Conservation (phyloP, 2,329 filamentous ascomycete species). For the Nemania bipapillata region DNA sequence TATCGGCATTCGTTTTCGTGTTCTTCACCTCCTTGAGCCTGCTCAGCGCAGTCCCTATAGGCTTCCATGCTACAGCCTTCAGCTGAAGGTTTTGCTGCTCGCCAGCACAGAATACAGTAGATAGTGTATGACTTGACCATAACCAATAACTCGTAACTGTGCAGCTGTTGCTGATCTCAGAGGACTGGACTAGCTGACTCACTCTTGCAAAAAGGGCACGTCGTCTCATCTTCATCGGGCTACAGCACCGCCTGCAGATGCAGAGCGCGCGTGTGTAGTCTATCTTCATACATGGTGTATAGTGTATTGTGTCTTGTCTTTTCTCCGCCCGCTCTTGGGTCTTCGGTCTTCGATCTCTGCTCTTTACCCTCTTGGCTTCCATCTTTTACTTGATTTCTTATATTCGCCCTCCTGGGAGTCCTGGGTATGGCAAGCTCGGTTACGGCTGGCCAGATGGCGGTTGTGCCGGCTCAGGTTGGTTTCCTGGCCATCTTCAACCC, state of each 20-base stretch:
- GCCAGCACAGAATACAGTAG: not conserved
- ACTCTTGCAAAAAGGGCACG: not conserved
- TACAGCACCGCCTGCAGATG: no score
- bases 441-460: slow-evolving; percentile 43
- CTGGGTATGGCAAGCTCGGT: slow-evolving; percentile 39
- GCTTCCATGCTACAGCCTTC: slow-evolving; percentile 5
- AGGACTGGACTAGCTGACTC: not conserved
- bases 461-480: slow-evolving; percentile 83
- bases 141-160: no score
- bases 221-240: slow-evolving; percentile 1
- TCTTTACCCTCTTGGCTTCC: not conserved
- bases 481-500: slow-evolving; percentile 98
- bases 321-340: no score
- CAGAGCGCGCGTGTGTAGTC: not conserved
- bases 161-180: no score
- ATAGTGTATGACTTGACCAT: not conserved
- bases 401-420: not conserved
- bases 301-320: not conserved
- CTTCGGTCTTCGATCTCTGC: no score
- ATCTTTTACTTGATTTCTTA: not conserved
- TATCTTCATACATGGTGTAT: not conserved
- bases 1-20: no score
- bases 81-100: not conserved
- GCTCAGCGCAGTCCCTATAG: slow-evolving; percentile 17
- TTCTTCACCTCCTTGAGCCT: not conserved